Evolutionary conservation across 78 protist genomes (phyloP), one percentile per base, ranked within the genome.

Genomic region (Speleostelium caveatum): DNA sequence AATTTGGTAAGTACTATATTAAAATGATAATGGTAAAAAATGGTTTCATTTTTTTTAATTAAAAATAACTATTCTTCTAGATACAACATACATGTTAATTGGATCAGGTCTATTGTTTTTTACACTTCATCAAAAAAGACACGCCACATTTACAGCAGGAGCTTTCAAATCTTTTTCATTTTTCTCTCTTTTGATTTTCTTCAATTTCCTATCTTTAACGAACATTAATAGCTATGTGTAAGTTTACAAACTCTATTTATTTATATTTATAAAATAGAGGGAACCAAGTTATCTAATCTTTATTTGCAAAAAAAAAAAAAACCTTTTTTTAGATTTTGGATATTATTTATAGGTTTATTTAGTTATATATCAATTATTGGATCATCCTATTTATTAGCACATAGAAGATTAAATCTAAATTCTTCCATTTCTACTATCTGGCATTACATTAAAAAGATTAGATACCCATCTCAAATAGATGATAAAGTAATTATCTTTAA

Each of bases 61-160:
- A 10, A 28, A 6, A 30, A 71, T 24, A 28, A 38, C 10, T 45
- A 12, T 17, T 8, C 4, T 24, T 51, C n/a, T 17, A 86, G 93
- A 87, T 77, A 87, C 94, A 0, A 87, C 94, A 33, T 87, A 60
- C 45, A 87, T 87, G 94, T 59, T 87, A 35, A 87, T 87, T 32
- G 94, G 94, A 45, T 67, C 94, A 21, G 86, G 88, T 6, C 33
- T 87, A 36, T 51, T 87, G 49, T 87, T 87, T 56, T 77, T 87
- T 45, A 61, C 94, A 51, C 33, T 87, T 21, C 86, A 87, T 36
- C 94, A 87, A 63, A 87, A 87, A 36, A 56, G 94, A 62, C 94
- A 87, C 32, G 88, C 94, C 14, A 87, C 94, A 12, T 61, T 75
- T 16, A 73, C 86, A 32, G 86, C 88, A 51, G 94, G 94, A 28